Evolutionary conservation across 129 eudicot genomes (phyloP), one percentile per base, ranked within the genome.

Genomic region (Flaveria linearis): DNA sequence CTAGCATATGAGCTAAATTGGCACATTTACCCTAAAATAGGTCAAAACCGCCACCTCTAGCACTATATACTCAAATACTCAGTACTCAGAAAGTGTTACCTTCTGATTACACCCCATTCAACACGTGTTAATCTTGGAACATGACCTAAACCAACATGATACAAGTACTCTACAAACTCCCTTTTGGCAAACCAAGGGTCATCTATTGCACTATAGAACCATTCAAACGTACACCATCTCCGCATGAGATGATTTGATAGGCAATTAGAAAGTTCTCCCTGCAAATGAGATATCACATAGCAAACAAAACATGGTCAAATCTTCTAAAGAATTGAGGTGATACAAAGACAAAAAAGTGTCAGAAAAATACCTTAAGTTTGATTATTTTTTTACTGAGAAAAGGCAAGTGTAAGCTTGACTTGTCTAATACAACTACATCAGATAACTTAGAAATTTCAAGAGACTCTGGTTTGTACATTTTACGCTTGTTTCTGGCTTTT

Each of bases 141-240:
- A 81, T 94, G 98, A 53, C 98, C 98, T 81, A 94, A 85, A 28
- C 98, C 98, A 86, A 94, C 98, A 91, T 94, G 98, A 79, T 66
- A 84, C 75, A 94, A 75, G 81, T 94, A 94, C 84, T 94, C 98
- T 56, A 91, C 97, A 83, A 94, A 94, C 82, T 94, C 98, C 77
- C 86, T 83, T 83, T 91, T 94, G 51, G 98, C 93, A 78, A 94
- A 94, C 97, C 98, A 94, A 52, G 96, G 97, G 78, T 88, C 88
- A 77, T 94, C 98, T 74, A 94, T 86, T 45, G 96, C 93, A 89
- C 96, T 87, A 81, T 94, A 91, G 82, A 91, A 91, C 96, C 96
- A 94, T 78, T 94, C 98, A 83, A 81, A 87, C 50, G 85, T 68
- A 83, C 98, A 94, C 97, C 98, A 91, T 80, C 89, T 91, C 78